These are phyloP conservation scores for Hippophae tibetana DNA, from an alignment of 306 rosid species.

Conservation along the genomic window DNA sequence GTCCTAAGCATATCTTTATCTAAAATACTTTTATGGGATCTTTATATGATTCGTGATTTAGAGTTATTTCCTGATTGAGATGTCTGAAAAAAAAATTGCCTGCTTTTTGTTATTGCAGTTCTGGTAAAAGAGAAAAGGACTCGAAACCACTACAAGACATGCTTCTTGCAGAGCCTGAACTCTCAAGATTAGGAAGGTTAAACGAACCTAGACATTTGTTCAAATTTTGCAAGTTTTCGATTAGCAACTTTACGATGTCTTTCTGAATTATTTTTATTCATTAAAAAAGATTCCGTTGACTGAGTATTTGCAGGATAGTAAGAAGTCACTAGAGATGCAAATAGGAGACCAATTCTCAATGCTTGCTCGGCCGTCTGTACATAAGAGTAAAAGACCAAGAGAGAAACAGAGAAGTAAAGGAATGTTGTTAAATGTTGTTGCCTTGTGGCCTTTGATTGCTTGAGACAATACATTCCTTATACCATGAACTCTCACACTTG, in stretches of 20 bases:
- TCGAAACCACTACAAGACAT: conserved; percentile 58
- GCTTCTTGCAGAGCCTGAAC: conserved; percentile 87
- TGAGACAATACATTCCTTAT: no score
- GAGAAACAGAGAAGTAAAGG: no score
- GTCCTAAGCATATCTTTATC: no score
- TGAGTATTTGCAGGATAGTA: conserved; percentile 49
- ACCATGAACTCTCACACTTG: no score
- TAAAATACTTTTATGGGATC: no score
- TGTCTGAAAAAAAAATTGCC: conserved; percentile 4
- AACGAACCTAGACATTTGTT: conserved; percentile 3
- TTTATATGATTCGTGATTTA: neutral
- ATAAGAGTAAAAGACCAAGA: no score
- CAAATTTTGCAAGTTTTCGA: neutral
- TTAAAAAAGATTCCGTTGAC: conserved; percentile 7
- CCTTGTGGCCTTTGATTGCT: no score
- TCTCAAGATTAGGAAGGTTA: conserved; percentile 78
- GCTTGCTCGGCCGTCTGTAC: no score
- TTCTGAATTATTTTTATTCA: conserved; percentile 2
- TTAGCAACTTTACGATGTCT: conserved; percentile 5
- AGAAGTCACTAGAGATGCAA: conserved; percentile 34
- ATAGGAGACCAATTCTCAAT: neutral
- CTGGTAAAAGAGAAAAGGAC: conserved; percentile 30
- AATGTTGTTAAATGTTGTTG: no score
- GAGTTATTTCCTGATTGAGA: neutral
- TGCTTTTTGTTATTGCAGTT: conserved; percentile 22